Percentiles rank a stretch among this genome's conserved stretches.
Conservation (phyloP, 768 basidiomycete genomes). For the Mycena rebaudengoi region DNA sequence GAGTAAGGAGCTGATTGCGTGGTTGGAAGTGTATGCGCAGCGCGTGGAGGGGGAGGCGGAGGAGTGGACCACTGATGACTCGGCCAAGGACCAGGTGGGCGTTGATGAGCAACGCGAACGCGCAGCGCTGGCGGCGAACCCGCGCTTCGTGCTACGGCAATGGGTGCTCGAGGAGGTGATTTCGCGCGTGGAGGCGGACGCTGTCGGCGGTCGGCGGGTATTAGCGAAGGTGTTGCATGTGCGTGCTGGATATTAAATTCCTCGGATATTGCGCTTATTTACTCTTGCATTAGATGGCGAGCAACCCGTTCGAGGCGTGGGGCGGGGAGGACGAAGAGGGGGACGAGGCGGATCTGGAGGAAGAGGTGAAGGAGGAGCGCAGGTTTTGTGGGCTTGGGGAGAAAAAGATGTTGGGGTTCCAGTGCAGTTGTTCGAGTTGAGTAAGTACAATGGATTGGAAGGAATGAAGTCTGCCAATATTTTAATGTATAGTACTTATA, state of each 20-base stretch:
- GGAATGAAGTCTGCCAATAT: no score
- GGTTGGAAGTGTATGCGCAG: conserved; percentile 70
- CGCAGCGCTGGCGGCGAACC: conserved; percentile 73
- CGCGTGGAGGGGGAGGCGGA: conserved; percentile 63
- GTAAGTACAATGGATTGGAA: no score
- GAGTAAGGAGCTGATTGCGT: conserved; percentile 61
- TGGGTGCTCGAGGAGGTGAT: conserved; percentile 98
- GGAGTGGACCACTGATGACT: conserved; percentile 59
- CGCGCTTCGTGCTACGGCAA: conserved; percentile 91
- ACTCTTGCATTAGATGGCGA: conserved; percentile 72
- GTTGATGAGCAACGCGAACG: conserved; percentile 55
- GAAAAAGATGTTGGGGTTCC: conserved; percentile 83
- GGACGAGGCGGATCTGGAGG: conserved; percentile 54
- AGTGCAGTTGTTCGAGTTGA: conserved; percentile 93
- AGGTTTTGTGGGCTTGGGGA: conserved; percentile 83
- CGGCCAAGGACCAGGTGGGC: conserved; percentile 34
- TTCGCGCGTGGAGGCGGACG: conserved; percentile 71
- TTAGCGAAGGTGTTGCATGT: conserved; percentile 87
- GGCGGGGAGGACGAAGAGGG: conserved; percentile 73
- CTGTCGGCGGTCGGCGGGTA: conserved; percentile 66
- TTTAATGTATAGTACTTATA: no score
- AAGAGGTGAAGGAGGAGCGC: conserved; percentile 74
- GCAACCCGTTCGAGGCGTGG: conserved; percentile 86
- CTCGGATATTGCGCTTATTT: background rate
- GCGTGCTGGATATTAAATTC: conserved; percentile 34